Conservation (phyloP, 2,329 filamentous ascomycete genomes). For the Tricladium varicosporioides region DNA sequence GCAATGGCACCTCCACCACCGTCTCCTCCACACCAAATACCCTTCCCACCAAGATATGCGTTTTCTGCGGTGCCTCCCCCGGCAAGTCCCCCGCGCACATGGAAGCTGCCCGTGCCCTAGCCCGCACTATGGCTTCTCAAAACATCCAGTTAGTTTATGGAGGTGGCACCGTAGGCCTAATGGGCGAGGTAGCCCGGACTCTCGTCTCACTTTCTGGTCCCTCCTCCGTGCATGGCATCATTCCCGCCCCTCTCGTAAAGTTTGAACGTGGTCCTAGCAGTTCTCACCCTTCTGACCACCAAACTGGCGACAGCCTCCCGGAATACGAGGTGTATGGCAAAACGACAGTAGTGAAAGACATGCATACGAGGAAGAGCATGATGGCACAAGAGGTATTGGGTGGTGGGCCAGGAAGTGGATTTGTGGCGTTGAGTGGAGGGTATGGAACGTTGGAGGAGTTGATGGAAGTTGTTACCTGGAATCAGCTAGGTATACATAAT, state of each 20-base stretch:
- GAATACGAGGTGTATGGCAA: constrained; percentile 66
- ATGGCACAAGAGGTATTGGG: constrained; percentile 88
- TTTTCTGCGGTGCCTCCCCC: constrained; percentile 84
- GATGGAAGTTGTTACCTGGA: constrained; percentile 90
- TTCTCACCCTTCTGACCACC: constrained; percentile 42
- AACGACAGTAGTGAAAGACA: constrained; percentile 88
- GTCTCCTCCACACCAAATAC: constrained; percentile 28
- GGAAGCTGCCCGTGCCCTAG: constrained; percentile 72
- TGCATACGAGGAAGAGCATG: constrained; percentile 93
- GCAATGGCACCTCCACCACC: constrained; percentile 20
- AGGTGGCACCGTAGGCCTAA: constrained; percentile 89
- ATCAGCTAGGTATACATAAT: constrained; percentile 90
- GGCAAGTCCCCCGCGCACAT: constrained; percentile 74
- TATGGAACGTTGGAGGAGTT: constrained; percentile 97
- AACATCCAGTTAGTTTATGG: constrained; percentile 89
- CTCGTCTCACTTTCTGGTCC: constrained; percentile 82
- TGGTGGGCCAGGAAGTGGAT: constrained; percentile 80
- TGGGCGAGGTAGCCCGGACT: constrained; percentile 89
- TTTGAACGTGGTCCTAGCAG: constrained; percentile 67
- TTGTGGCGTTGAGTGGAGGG: constrained; percentile 83
- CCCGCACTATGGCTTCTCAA: constrained; percentile 61
- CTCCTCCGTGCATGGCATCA: constrained; percentile 84
- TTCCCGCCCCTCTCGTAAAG: constrained; percentile 79
- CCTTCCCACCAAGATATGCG: constrained; percentile 67
- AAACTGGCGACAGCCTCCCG: constrained; percentile 33